Evolutionary conservation across 2,329 filamentous ascomycete species (phyloP).

Genomic region (Fusarium poae): DNA sequence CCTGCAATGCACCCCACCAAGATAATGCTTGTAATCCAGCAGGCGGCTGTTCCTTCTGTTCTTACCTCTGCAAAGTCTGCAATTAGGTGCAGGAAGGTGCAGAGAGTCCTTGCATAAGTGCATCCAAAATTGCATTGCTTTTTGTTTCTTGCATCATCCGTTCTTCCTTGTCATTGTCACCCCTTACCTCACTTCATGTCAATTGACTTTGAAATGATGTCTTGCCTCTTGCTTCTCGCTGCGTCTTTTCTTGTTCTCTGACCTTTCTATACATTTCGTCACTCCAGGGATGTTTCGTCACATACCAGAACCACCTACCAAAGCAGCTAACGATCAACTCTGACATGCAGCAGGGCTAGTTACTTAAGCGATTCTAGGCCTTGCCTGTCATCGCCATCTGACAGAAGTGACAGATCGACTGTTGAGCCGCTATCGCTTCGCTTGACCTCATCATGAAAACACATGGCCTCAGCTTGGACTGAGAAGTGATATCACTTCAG

Average conservation of each 20-base stretch:
- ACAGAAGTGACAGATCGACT: conserved; percentile 9
- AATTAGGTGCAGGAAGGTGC: background rate
- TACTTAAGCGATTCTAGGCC: background rate
- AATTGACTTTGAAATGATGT: conserved; percentile 35
- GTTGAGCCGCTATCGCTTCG: background rate
- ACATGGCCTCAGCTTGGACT: conserved; percentile 20
- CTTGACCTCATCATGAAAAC: conserved; percentile 17
- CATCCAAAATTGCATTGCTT: conserved; percentile 12
- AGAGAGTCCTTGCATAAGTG: background rate
- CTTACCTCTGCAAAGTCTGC: background rate
- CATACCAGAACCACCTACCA: conserved; percentile 20
- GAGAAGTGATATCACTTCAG: conserved; percentile 28
- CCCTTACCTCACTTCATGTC: conserved; percentile 34
- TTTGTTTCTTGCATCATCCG: conserved; percentile 30
- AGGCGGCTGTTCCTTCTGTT: background rate
- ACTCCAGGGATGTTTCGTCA: conserved; percentile 22
- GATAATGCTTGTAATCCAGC: background rate
- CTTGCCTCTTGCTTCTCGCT: conserved; percentile 25
- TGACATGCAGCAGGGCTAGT: background rate
- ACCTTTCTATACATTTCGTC: background rate
- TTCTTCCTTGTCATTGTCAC: conserved; percentile 2
- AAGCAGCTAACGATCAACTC: background rate
- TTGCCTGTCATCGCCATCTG: conserved; percentile 6
- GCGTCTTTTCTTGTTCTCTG: conserved; percentile 17
- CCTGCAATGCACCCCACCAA: background rate